Percentiles rank a stretch among this genome's conserved stretches.
phyloP scores from a whole-genome alignment of 257 asterid genomes.

The Verbascum thapsus region DNA sequence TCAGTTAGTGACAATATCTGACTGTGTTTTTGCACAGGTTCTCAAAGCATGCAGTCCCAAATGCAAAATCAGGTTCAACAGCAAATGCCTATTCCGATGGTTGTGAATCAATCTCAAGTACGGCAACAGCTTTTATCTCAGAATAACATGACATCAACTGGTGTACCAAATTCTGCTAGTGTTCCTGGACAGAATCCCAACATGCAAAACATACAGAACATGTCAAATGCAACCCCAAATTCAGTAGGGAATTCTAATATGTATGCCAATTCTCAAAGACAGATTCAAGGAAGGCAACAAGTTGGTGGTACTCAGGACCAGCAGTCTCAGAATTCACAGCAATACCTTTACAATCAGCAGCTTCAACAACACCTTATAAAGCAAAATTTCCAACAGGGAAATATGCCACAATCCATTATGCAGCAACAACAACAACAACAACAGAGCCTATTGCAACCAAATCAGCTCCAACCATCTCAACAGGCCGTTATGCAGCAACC shows the following conservation, averaged over 20 bases:
- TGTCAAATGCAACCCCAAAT: constrained; percentile 58
- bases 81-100: constrained; percentile 59
- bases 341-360: constrained; percentile 77
- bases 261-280: constrained; percentile 79
- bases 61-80: constrained; percentile 77
- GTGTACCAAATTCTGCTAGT: constrained; percentile 69
- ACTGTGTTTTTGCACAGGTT: constrained; percentile 42
- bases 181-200: constrained; percentile 70
- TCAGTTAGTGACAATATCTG: constrained; percentile 25
- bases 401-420: constrained; percentile 57
- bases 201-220: constrained; percentile 69
- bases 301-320: constrained; percentile 66
- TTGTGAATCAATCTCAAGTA: constrained; percentile 67
- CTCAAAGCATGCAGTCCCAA: constrained; percentile 78
- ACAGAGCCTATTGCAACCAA: constrained; percentile 67
- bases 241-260: constrained; percentile 66
- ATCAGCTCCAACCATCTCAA: constrained; percentile 85
- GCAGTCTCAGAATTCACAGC: constrained; percentile 73
- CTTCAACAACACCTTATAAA: constrained; percentile 68
- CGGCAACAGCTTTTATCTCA: constrained; percentile 79
- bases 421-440: constrained; percentile 48
- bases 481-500: constrained; percentile 89
- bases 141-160: constrained; percentile 62
- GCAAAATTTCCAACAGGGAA: constrained; percentile 79
- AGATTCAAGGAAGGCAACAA: constrained; percentile 75